A percentile compares a stretch with the other conserved stretches of the same genome.
Evolutionary conservation across 345 rosid species (phyloP).

Genomic region (Rhizophora mangle): DNA sequence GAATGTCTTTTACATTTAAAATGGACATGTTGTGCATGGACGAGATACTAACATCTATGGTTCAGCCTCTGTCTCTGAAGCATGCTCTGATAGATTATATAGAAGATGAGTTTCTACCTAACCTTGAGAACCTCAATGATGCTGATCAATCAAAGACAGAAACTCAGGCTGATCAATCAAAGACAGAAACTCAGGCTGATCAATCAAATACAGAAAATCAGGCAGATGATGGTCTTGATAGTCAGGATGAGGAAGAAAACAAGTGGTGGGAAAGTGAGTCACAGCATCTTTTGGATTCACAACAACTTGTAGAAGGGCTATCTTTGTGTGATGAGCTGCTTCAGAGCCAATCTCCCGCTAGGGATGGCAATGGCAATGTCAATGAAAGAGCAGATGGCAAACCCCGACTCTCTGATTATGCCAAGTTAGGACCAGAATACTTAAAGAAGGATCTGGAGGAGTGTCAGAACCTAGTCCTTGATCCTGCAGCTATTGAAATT

Average conservation of each 20-base stretch:
- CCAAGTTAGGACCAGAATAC: conserved; percentile 60
- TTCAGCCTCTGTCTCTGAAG: conserved; percentile 24
- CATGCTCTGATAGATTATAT: conserved; percentile 28
- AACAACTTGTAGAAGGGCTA: conserved; percentile 89
- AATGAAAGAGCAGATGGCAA: conserved; percentile 38
- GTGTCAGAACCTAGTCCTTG: conserved; percentile 67
- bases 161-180: conserved; percentile 22
- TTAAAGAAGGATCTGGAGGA: conserved; percentile 86
- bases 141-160: conserved; percentile 26
- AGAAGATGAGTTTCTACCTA: conserved; percentile 46
- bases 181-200: conserved; percentile 23
- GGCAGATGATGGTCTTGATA: conserved; percentile 32
- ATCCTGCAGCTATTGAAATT: conserved; percentile 72
- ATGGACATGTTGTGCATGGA: not conserved
- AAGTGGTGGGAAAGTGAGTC: conserved; percentile 88
- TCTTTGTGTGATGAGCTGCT: conserved; percentile 81
- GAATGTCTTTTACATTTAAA: not conserved
- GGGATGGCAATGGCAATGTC: conserved; percentile 45
- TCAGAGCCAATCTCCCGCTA: conserved; percentile 67
- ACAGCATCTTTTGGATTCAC: conserved; percentile 68
- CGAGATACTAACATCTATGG: conserved; percentile 18
- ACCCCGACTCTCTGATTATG: conserved; percentile 71
- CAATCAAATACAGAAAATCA: conserved; percentile 36
- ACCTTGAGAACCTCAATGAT: conserved; percentile 24
- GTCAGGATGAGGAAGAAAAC: conserved; percentile 47